phyloP scores from a whole-genome alignment of 768 basidiomycete genomes.

The Lactarius akahatsu region DNA sequence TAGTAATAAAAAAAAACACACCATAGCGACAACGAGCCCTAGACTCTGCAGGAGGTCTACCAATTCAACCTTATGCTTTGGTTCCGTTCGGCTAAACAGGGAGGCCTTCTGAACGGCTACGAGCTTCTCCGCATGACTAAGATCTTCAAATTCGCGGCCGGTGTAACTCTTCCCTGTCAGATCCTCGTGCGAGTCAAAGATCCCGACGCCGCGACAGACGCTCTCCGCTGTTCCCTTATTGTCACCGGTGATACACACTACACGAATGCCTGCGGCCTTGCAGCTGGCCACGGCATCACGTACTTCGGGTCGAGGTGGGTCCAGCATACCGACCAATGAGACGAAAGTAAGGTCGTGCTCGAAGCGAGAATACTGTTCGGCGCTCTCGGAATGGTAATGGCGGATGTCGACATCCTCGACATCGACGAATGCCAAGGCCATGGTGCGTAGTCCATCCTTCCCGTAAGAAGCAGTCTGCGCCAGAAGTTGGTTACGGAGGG shows the following conservation, averaged over 20 bases:
- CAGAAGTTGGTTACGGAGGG: slow-evolving; percentile 59
- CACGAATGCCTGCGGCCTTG: slow-evolving; percentile 88
- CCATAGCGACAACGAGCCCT: slow-evolving; percentile 96
- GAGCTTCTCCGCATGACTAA: slow-evolving; percentile 79
- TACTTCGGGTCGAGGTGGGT: slow-evolving; percentile 96
- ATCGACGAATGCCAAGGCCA: slow-evolving; percentile 87
- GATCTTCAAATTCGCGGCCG: slow-evolving; percentile 83
- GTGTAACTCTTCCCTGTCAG: slow-evolving; percentile 95
- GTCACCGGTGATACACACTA: slow-evolving; percentile 97
- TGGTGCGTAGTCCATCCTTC: slow-evolving; percentile 78
- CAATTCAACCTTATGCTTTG: slow-evolving; percentile 90
- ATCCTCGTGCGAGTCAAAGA: slow-evolving; percentile 85
- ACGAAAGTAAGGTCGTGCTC: slow-evolving; percentile 93
- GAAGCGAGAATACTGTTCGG: slow-evolving; percentile 83
- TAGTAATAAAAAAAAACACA: slow-evolving; percentile 33
- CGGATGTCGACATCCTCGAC: slow-evolving; percentile 71
- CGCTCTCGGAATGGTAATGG: slow-evolving; percentile 79
- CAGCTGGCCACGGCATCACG: slow-evolving; percentile 84
- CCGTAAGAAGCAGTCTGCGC: slow-evolving; percentile 73
- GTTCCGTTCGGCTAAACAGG: slow-evolving; percentile 92
- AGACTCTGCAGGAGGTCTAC: slow-evolving; percentile 91
- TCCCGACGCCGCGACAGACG: slow-evolving; percentile 94
- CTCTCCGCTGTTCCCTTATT: slow-evolving; percentile 98
- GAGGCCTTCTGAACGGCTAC: slow-evolving; percentile 83
- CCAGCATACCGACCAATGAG: slow-evolving; percentile 95